Conservation (phyloP, 179 eudicot genomes). For the Carnegiea gigantea region DNA sequence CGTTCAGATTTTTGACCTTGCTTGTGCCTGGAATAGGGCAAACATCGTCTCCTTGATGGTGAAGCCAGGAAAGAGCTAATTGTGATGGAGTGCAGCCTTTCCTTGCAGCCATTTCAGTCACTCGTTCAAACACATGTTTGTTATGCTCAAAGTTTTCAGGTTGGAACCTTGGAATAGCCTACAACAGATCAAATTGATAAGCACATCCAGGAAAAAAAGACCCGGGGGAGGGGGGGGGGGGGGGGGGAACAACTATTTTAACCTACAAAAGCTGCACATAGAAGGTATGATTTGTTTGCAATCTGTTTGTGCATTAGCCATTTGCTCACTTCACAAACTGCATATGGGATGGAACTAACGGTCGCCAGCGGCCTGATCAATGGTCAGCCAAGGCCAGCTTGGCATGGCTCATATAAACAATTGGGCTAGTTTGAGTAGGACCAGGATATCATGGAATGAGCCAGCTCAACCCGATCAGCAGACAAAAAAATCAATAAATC, state of each 20-base stretch:
- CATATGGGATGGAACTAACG: too few species aligned
- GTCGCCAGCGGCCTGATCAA: too few species aligned
- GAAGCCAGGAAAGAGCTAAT: constrained; percentile 35
- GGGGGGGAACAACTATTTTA: too few species aligned
- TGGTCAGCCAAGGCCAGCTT: too few species aligned
- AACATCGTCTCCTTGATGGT: constrained; percentile 37
- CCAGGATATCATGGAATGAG: too few species aligned
- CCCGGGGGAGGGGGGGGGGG: too few species aligned
- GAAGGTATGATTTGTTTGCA: background rate
- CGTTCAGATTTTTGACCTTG: constrained; percentile 27
- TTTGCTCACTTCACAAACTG: too few species aligned
- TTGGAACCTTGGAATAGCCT: constrained; percentile 29
- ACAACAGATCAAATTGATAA: background rate
- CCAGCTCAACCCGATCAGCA: too few species aligned
- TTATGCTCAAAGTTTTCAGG: constrained; percentile 44
- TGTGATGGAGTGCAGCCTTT: constrained; percentile 34
- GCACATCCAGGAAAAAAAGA: background rate
- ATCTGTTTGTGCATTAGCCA: background rate
- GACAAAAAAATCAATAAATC: too few species aligned
- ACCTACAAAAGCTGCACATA: background rate
- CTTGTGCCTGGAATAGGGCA: constrained; percentile 39
- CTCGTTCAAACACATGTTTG: constrained; percentile 23
- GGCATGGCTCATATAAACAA: too few species aligned
- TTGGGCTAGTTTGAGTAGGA: too few species aligned
- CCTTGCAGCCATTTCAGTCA: constrained; percentile 24